These are phyloP conservation scores for Bipolaris zeicola DNA, from an alignment of 2,329 filamentous ascomycete species.

Conservation along the genomic window DNA sequence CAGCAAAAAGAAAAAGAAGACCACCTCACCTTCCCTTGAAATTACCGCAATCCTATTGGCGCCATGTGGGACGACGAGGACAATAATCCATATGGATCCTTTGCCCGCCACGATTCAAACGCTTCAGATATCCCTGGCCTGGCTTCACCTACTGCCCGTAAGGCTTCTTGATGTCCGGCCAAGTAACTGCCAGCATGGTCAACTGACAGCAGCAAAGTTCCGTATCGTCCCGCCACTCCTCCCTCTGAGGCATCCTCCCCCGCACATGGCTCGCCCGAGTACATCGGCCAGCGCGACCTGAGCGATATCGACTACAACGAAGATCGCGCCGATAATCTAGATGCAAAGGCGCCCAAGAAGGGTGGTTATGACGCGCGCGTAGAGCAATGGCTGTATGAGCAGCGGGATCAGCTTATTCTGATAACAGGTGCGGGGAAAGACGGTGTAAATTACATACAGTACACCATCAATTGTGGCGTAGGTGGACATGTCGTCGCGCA, in stretches of 20 bases:
- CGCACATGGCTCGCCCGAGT: slow-evolving; percentile 67
- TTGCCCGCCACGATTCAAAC: slow-evolving; percentile 83
- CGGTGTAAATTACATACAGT: slow-evolving; percentile 92
- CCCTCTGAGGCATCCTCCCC: slow-evolving; percentile 74
- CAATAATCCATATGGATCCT: slow-evolving; percentile 96
- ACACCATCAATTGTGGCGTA: slow-evolving; percentile 95
- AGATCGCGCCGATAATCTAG: slow-evolving; percentile 53
- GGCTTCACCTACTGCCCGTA: slow-evolving; percentile 48
- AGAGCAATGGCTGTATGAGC: slow-evolving; percentile 96
- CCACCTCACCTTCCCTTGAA: not conserved
- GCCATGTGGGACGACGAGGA: slow-evolving; percentile 99
- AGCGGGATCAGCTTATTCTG: slow-evolving; percentile 84
- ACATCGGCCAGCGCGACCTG: slow-evolving; percentile 59
- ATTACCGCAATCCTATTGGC: slow-evolving; percentile 5
- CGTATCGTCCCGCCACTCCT: slow-evolving; percentile 63
- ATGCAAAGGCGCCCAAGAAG: slow-evolving; percentile 65
- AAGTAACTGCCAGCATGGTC: not conserved
- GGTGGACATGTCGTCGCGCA: slow-evolving; percentile 29
- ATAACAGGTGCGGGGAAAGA: slow-evolving; percentile 96
- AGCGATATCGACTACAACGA: slow-evolving; percentile 65
- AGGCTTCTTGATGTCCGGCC: slow-evolving; percentile 19
- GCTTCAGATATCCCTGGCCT: slow-evolving; percentile 63
- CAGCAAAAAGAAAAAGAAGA: not conserved
- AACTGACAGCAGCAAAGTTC: slow-evolving; percentile 33
- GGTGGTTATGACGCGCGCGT: slow-evolving; percentile 93